Evolutionary conservation across 1,284 basidiomycete species (phyloP).

Genomic region (Microbotryum saponariae): DNA sequence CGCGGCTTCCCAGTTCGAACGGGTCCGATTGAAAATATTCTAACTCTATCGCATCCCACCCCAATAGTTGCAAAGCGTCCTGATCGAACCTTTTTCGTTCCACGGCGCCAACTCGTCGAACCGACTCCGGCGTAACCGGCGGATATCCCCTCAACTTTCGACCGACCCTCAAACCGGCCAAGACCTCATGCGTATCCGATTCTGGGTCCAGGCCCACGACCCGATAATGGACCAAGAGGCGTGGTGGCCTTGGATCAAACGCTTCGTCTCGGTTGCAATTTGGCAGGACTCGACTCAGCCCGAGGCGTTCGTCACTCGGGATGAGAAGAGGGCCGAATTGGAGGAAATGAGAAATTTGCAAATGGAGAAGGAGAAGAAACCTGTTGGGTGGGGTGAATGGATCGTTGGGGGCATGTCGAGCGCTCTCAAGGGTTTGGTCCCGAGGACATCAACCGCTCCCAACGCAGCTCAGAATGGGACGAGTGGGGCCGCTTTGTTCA

Average conservation of each 20-base stretch:
- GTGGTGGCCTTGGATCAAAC: slow-evolving; percentile 23
- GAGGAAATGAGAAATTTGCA: neutral
- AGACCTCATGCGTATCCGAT: slow-evolving; percentile 26
- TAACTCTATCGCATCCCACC: neutral
- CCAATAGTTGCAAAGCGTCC: slow-evolving; percentile 15
- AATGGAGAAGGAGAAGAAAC: neutral
- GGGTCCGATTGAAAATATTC: neutral
- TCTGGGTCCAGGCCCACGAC: slow-evolving; percentile 20
- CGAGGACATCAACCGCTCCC: slow-evolving; percentile 8
- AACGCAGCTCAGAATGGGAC: neutral
- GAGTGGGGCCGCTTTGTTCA: slow-evolving; percentile 8
- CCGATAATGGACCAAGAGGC: slow-evolving; percentile 1
- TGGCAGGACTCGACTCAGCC: slow-evolving; percentile 23
- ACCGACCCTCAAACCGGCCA: slow-evolving; percentile 13
- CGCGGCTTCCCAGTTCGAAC: neutral
- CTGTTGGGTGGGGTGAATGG: slow-evolving; percentile 10
- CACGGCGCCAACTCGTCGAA: slow-evolving; percentile 17
- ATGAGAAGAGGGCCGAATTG: neutral
- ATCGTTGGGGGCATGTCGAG: slow-evolving; percentile 1
- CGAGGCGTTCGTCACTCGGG: slow-evolving; percentile 3
- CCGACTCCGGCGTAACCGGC: slow-evolving; percentile 21
- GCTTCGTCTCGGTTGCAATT: slow-evolving; percentile 22
- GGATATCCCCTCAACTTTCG: slow-evolving; percentile 13
- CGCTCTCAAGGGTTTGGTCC: slow-evolving; percentile 8
- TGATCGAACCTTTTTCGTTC: slow-evolving; percentile 23